A percentile compares a stretch with the other conserved stretches of the same genome.
These are phyloP conservation scores for Fusarium camptoceras DNA, from an alignment of 2,329 filamentous ascomycete species.

Conservation along the genomic window DNA sequence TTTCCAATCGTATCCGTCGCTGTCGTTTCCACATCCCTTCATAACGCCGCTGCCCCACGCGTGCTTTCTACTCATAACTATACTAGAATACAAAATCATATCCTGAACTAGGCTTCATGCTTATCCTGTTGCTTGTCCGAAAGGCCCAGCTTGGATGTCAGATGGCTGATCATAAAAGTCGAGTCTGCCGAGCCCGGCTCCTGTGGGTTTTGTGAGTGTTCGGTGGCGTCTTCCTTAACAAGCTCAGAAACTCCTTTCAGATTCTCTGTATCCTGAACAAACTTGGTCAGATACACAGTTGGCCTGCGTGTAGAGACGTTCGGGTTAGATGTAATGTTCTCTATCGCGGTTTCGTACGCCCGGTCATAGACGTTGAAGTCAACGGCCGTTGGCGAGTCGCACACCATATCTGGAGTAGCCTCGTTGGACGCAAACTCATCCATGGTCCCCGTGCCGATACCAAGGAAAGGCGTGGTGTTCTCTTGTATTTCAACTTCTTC, in stretches of 20 bases:
- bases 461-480: constrained; percentile 74
- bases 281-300: constrained; percentile 62
- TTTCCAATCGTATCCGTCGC: constrained; percentile 6
- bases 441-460: constrained; percentile 76
- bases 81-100: not conserved
- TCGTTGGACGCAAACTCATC: constrained; percentile 59
- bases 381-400: constrained; percentile 85
- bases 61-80: constrained; percentile 1
- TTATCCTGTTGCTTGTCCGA: constrained; percentile 20
- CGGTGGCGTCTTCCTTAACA: constrained; percentile 46
- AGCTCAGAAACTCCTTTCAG: constrained; percentile 52
- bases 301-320: constrained; percentile 54
- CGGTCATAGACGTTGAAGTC: constrained; percentile 91
- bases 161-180: constrained; percentile 37
- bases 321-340: constrained; percentile 69
- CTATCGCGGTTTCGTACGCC: constrained; percentile 82
- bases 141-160: constrained; percentile 40
- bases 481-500: constrained; percentile 65
- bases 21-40: not conserved
- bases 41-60: constrained; percentile 13
- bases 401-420: constrained; percentile 67
- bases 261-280: constrained; percentile 59
- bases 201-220: constrained; percentile 14
- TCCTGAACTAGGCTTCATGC: not conserved
- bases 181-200: constrained; percentile 25